Base-by-base conservation (phyloP, 169 alveolate species). In the Plasmodium relictum region DNA sequence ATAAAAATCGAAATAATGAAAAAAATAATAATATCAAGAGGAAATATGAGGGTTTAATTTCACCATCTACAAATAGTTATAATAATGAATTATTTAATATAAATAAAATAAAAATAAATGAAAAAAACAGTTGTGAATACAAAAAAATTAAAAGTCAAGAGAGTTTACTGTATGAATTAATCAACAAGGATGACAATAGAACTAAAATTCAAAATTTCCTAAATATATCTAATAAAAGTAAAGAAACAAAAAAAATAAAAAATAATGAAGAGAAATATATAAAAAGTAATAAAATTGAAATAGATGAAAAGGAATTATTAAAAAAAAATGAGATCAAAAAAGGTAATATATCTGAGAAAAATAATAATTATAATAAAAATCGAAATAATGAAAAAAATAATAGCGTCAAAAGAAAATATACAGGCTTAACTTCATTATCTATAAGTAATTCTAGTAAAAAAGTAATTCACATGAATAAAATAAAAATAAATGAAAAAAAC, bases 381-480 rank as follows among this genome's bases (percentile, higher is more conserved):
- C 24, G 3, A 63, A 63, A 63, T 26, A 7, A 37, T 31, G 8
- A 31, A 63, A 63, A 63, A 4, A 63, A 62, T 59, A 73, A 63
- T 50, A 73, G 88, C 16, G 31, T 42, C 14, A 73, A 20, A 22
- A 73, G 73, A 18, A 72, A 58, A 73, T 73, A 56, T 59, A 62
- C 73, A 58, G 58, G 88, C 59, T 73, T 72, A 14, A 50, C 58
- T 24, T 56, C 72, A 58, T 73, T 73, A 73, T 62, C 88, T 12
- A 16, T n/a, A n/a, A 6, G 41, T 48, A 73, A 73, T 24, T 20
- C 26, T 58, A 73, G 88, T 73, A 72, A 16, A 2, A 41, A 18
- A n/a, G 1, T 7, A 45, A 58, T 18, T 9, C 6, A 44, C 0
- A 24, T 20, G 16, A 41, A 59, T 59, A 37, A 63, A 8, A 9